Evolutionary conservation across 2,329 filamentous ascomycete species (phyloP).

Genomic region (Lasiodiplodia sp.): DNA sequence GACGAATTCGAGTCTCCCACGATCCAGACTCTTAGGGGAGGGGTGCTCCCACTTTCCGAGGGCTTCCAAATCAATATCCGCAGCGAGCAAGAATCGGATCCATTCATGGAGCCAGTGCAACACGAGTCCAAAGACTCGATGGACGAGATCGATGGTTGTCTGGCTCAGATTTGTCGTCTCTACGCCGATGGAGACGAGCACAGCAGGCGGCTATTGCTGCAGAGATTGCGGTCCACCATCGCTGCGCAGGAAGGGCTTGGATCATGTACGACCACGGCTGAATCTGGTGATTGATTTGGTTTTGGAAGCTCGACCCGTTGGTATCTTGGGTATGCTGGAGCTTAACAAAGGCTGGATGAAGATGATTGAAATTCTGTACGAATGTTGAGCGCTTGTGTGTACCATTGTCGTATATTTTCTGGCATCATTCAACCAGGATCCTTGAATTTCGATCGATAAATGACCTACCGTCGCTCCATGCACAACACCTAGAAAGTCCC

Average conservation of each 20-base stretch:
- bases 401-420: too few species aligned
- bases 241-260: background rate
- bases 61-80: background rate
- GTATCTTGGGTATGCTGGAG: background rate
- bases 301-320: background rate
- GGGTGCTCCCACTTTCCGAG: background rate
- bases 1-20: background rate
- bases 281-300: background rate
- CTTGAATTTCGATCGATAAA: too few species aligned
- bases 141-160: background rate
- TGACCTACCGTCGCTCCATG: too few species aligned
- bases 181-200: background rate
- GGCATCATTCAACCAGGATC: too few species aligned
- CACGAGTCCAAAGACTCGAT: background rate
- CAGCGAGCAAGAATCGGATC: background rate
- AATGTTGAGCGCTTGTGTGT: too few species aligned
- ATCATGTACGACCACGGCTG: background rate
- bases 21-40: background rate
- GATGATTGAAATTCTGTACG: too few species aligned
- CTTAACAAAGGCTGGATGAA: too few species aligned
- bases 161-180: background rate
- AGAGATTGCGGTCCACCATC: background rate
- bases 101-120: background rate
- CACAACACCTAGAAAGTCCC: too few species aligned
- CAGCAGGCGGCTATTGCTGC: background rate